Evolutionary conservation across 164 flowering plant species (phyloP), one percentile per base, ranked within the genome.

Genomic region (Dillenia turbinata): DNA sequence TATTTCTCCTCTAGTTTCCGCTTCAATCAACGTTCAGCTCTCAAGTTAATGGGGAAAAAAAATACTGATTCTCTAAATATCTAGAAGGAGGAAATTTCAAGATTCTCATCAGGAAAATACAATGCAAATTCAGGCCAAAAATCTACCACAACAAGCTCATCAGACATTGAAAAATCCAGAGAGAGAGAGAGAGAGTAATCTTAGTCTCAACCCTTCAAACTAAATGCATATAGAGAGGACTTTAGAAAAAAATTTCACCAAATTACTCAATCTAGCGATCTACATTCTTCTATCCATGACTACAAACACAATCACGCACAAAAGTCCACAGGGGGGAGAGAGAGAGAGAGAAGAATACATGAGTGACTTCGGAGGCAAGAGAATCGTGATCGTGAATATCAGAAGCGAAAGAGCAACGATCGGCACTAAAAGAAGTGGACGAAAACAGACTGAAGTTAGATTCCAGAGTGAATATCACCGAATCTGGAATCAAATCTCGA

Each of bases 381-480:
- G 85, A 73, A 26, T 88, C 85, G 44, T 70, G 91, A 66, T 85
- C 93, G 59, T 72, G 87, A 58, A 69, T 71, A 59, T 86, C 91
- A 59, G 95, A 88, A 15, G 89, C 85, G 45, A 83, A 84, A 13
- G 91, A 91, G 76, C 88, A 85, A 54, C 90, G 87, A 19, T 85
- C 96, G 46, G 76, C 91, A 58, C 87, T 81, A 9, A 73, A 89
- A 59, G 90, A 85, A 65, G 93, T 80, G 2, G 96, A 91, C 17
- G 96, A 85, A 76, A 79, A 83, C 68, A 87, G 72, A 53, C 87
- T 85, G 75, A 85, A 75, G 61, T 81, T 83, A 56, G 83, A 81
- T 7, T 84, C 87, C 7, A 72, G 82, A 2, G 90, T 73, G 75
- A 75, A 77, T 65, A 85, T 75, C 24, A 84, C 85, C 9, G 97